phyloP scores from a whole-genome alignment of 345 rosid species.

The Capsella bursapastoris region DNA sequence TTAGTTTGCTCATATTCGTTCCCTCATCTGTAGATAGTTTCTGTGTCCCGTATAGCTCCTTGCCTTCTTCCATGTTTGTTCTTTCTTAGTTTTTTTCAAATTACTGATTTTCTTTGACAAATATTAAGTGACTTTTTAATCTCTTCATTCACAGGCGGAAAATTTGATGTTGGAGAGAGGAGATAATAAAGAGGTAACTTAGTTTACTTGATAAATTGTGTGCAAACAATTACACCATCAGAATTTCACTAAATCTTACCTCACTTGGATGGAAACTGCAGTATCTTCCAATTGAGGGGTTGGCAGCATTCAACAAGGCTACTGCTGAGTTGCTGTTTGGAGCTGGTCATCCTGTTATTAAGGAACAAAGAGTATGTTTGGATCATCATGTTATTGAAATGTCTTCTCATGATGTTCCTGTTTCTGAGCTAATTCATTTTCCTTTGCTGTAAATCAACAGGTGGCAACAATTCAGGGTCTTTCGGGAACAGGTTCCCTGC shows the following conservation, averaged over 20 bases:
- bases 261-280: constrained; percentile 45
- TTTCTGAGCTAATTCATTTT: constrained; percentile 13
- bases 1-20: constrained; percentile 14
- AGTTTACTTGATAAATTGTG: constrained; percentile 18
- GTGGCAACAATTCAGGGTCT: constrained; percentile 99
- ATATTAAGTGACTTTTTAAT: neutral
- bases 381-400: neutral
- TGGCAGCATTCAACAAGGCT: constrained; percentile 88
- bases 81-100: neutral
- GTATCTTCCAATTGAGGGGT: constrained; percentile 99
- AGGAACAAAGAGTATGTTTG: constrained; percentile 70
- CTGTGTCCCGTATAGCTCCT: neutral
- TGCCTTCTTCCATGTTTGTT: neutral
- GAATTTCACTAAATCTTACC: constrained; percentile 1
- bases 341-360: constrained; percentile 72
- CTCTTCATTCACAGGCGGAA: constrained; percentile 66
- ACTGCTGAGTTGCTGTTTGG: constrained; percentile 93
- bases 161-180: constrained; percentile 87
- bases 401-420: constrained; percentile 5
- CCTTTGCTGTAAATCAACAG: constrained; percentile 46
- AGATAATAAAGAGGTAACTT: constrained; percentile 90
- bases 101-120: neutral
- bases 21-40: neutral
- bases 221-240: neutral
- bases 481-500: constrained; percentile 95